Evolutionary conservation across 2,329 filamentous ascomycete genomes (phyloP).

Genomic region (Colletotrichum higginsianum): DNA sequence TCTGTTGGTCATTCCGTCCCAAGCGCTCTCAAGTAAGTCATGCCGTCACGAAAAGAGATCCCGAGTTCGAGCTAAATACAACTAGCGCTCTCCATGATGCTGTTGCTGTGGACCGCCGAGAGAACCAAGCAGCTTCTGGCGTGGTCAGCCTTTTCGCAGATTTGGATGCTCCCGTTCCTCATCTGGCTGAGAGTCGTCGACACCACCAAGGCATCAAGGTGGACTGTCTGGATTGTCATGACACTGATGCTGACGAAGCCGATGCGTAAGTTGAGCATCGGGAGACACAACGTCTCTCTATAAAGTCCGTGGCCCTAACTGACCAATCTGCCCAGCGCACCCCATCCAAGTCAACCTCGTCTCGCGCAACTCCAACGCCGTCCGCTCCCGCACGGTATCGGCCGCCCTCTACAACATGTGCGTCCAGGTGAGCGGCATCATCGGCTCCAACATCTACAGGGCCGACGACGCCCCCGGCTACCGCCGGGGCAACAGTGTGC

Average conservation of each 20-base stretch:
- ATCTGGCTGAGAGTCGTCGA: constrained; percentile 58
- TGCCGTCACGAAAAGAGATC: no score
- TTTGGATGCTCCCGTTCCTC: constrained; percentile 70
- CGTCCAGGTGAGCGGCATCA: constrained; percentile 52
- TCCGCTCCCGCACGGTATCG: constrained; percentile 70
- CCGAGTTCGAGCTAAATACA: no score
- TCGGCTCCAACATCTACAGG: constrained; percentile 59
- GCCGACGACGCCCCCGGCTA: constrained; percentile 51
- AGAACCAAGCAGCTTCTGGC: constrained; percentile 5
- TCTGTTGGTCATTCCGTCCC: constrained; percentile 68
- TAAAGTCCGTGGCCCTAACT: constrained; percentile 1
- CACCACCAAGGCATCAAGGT: constrained; percentile 47
- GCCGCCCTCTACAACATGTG: constrained; percentile 70
- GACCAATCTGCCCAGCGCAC: constrained; percentile 50
- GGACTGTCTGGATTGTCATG: constrained; percentile 54
- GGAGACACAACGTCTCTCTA: no score
- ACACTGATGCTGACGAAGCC: constrained; percentile 53
- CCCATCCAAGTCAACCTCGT: constrained; percentile 63
- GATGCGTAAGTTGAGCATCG: constrained; percentile 44
- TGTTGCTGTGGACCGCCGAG: constrained; percentile 9
- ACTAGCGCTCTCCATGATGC: neutral
- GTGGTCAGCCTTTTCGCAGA: constrained; percentile 47
- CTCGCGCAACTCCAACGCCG: constrained; percentile 68
- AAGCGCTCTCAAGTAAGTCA: constrained; percentile 49
- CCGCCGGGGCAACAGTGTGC: constrained; percentile 63